Percentiles rank a stretch among this genome's conserved stretches.
phyloP scores from a whole-genome alignment of 257 asterid species.

The Cinchona pubescens region DNA sequence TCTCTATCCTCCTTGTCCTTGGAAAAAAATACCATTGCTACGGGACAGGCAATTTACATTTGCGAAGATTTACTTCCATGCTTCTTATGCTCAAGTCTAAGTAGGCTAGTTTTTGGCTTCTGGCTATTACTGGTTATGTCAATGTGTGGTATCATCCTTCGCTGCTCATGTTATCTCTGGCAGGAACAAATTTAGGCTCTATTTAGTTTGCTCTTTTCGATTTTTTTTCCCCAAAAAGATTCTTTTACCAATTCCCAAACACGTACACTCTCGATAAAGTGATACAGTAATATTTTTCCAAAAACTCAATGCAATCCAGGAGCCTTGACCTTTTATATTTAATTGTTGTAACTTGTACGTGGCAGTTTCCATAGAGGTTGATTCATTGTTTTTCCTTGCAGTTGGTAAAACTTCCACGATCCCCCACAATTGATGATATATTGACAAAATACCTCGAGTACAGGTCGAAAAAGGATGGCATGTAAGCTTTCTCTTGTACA shows the following conservation, averaged over 20 bases:
- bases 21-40: background rate
- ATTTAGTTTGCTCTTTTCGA: too few species aligned
- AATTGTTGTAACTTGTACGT: background rate
- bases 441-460: constrained; percentile 71
- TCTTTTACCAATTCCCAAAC: too few species aligned
- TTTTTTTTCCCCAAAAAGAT: too few species aligned
- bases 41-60: background rate
- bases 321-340: too few species aligned
- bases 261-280: too few species aligned
- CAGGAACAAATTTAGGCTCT: background rate
- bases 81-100: background rate
- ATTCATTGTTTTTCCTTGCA: constrained; percentile 36
- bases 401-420: constrained; percentile 93
- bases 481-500: constrained; percentile 46
- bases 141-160: background rate
- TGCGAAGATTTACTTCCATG: background rate
- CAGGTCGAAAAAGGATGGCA: constrained; percentile 79
- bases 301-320: too few species aligned
- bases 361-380: background rate
- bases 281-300: too few species aligned
- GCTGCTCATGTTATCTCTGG: background rate
- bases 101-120: background rate
- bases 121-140: background rate
- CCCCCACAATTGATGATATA: constrained; percentile 81
- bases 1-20: background rate